Evolutionary conservation across 495 filamentous ascomycete species (phyloP).

Genomic region (Penicillium bialowiezense): DNA sequence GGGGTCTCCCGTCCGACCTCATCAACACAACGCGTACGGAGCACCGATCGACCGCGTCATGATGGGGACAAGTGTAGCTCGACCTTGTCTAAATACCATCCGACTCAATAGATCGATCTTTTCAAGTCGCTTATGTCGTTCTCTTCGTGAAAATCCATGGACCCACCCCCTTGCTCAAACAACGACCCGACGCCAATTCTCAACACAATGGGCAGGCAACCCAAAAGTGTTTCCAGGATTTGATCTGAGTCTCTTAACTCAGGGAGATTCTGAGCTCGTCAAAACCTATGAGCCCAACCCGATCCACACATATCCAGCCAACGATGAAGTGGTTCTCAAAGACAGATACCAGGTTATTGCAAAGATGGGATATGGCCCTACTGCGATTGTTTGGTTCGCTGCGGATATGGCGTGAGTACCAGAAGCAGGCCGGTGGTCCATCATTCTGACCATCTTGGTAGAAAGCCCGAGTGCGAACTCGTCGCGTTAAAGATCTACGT

Average conservation of each 20-base stretch:
- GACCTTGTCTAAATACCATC: background rate
- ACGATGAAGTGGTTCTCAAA: background rate
- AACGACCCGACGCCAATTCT: background rate
- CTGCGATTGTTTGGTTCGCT: background rate
- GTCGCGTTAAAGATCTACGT: constrained; percentile 7
- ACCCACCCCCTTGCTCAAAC: background rate
- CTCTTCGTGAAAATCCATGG: background rate
- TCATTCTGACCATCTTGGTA: too few species aligned
- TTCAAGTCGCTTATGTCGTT: background rate
- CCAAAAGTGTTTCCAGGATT: constrained; percentile 2
- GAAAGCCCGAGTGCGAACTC: background rate
- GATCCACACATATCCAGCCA: background rate
- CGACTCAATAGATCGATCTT: background rate
- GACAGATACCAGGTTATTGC: background rate
- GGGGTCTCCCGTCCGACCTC: background rate
- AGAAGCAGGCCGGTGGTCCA: too few species aligned
- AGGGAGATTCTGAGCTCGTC: background rate
- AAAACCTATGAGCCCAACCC: background rate
- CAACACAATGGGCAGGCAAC: constrained; percentile 4
- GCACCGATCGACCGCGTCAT: background rate
- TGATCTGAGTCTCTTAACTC: background rate
- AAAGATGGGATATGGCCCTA: constrained; percentile 2
- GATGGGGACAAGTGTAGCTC: background rate
- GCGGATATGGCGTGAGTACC: background rate
- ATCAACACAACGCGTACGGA: background rate